Base-by-base conservation (phyloP, 768 basidiomycete species). In the Panaeolus papilionaceus region DNA sequence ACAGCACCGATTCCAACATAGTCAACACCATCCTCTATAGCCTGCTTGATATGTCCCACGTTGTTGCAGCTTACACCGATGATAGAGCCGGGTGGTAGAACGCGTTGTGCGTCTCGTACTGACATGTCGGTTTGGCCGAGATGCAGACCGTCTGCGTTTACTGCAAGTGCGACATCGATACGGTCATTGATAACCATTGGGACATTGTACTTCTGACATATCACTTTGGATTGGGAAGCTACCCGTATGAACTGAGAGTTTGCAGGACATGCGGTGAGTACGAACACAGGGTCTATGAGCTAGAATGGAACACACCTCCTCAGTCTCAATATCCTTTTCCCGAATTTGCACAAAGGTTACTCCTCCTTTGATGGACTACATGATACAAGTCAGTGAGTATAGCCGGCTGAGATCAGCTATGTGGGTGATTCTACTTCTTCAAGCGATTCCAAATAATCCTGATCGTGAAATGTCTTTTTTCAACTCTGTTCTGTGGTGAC, bases 101-200 rank as follows among this genome's bases (percentile, higher is more conserved):
- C 81, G 12, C 75, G 75, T 28, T 91, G 88, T 3, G 90, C 95
- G 49, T 87, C 75, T 47, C 82, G 74, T 11, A 92, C 82, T 2
- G 92, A 87, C 86, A 94, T 92, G 75, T 97, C 96, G 0, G 87
- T 85, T 79, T 98, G 96, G 6, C 96, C 96, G 51, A 98, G 81
- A 75, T 98, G 96, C 11, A 97, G 89, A 16, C 96, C 95, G 54
- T 86, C 85, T 2, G 91, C 90, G 51, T 86, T 81, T 23, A 93
- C 80, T 7, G 93, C 92, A 23, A 96, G 83, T 9, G 92, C 94
- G 26, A 98, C 88, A 72, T 98, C 96, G 66, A 97, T 82, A 11
- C 95, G 88, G 76, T 94, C 92, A 74, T 95, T 94, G 78, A 98
- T 92, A 67, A 98, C 82, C 4, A 98, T 79, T 0, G 95, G 95